Base-by-base conservation (phyloP, 208 protist genomes). In the Leishmania turanica region DNA sequence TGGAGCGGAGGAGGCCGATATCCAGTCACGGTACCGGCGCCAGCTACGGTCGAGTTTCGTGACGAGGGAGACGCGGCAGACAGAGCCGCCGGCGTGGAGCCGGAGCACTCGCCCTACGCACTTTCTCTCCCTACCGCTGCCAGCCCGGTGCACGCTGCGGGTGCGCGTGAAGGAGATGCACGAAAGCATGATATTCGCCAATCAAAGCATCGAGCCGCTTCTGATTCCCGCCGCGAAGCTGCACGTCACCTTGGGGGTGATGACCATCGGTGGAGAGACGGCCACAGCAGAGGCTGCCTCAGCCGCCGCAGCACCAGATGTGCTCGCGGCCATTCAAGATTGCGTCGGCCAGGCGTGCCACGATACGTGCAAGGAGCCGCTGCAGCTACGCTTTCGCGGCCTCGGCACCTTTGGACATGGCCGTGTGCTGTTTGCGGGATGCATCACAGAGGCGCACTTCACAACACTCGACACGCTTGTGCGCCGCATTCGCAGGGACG, bases 201-300 rank as follows among this genome's bases (percentile, higher is more conserved):
- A 95, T 64, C 83, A 88, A 56, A 74, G 87, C 45, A 80, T 92
- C 70, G 84, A 87, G 71, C 73, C 84, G n/a, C 80, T 97, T 54
- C 87, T 97, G 65, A 87, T 96, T 49, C 93, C 95, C 19, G 45
- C 87, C 19, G 62, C 88, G 47, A 88, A 86, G 79, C 84, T 97
- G 45, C 95, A 97, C 86, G 88, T 97, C 76, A 97, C 95, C 34
- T 80, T 97, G 64, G 88, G 91, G n/a, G 94, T 97, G 34, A 88
- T 96, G 87, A 89, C 90, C 24, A 79, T 97, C 49, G 71, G 27
- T 71, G 24, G 42, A 27, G 74, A 24, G 8, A 37, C 37, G n/a
- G 64, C 79, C 8, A 80, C 45, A 65, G 77, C 62, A 34, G 82
- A 69, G 17, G 72, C 34, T 6, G 69, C 64, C 21, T 4, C 53